Evolutionary conservation across 2,329 filamentous ascomycete genomes (phyloP).

Genomic region (Ophiostoma montium): DNA sequence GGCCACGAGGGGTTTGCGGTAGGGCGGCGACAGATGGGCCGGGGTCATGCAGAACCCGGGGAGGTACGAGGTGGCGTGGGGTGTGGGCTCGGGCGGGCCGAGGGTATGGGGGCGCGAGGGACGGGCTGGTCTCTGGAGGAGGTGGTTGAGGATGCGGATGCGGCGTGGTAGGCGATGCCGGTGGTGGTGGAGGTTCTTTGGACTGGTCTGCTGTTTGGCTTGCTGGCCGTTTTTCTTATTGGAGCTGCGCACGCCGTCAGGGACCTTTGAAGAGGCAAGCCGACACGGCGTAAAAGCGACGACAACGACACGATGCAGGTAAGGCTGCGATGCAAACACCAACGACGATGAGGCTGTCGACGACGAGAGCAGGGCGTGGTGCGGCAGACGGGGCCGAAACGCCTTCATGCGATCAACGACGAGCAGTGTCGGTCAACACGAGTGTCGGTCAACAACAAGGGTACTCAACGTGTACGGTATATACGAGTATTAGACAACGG

Average conservation of each 20-base stretch:
- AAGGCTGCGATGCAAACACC: neutral
- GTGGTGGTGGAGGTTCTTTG: neutral
- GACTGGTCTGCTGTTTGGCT: no score
- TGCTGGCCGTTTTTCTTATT: neutral
- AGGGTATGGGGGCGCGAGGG: neutral
- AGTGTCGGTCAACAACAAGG: no score
- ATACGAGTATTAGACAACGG: no score
- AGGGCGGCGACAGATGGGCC: neutral
- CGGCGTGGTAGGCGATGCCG: neutral
- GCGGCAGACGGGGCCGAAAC: neutral
- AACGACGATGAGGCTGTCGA: neutral
- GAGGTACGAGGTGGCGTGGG: neutral
- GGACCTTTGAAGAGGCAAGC: neutral
- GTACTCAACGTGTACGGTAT: no score
- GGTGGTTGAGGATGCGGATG: conserved; percentile 1
- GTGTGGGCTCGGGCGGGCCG: neutral
- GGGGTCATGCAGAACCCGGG: neutral
- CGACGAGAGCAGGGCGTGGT: neutral
- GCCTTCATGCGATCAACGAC: neutral
- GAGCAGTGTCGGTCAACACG: no score
- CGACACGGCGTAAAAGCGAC: neutral
- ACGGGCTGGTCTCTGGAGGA: neutral
- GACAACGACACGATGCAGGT: neutral
- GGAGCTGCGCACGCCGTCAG: no score
- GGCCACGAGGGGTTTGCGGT: neutral